Evolutionary conservation across 73 alveolate species (phyloP), one percentile per base, ranked within the genome.

Genomic region (Diophrys appendiculata): DNA sequence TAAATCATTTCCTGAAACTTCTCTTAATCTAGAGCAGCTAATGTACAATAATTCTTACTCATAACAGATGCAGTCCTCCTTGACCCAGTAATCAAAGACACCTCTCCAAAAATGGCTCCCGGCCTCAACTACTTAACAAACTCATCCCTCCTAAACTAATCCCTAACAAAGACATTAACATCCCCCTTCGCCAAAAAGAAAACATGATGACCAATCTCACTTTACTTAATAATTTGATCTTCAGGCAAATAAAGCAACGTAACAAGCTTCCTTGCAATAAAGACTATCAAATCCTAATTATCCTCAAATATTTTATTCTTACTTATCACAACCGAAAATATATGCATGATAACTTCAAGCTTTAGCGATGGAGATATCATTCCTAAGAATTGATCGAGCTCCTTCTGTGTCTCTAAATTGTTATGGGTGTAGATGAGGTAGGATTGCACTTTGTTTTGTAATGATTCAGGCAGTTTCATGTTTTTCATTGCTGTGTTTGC

Each of bases 31-130:
- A 93, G 89, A 56, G 85, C 84, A 68, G 91, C 95, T 74, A 93
- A 77, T 72, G 86, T 94, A 52, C 95, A 72, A n/a, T 88, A 93
- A 27, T 83, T 91, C 60, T 77, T 88, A 30, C 97, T 84, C 52
- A 72, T 81, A 22, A 95, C 90, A 0, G 96, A 93, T 31, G 99
- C 99, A 70, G 96, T 93, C 77, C 99, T 80, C 71, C 78, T 92
- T 35, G 87, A 82, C 72, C 91, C 93, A 73, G 87, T 92, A 29
- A 95, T 76, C 29, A 95, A 87, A 52, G 98, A 95, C 33, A 94
- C 64, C 74, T 95, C 99, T 0, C 99, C 99, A 65, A 95, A 95
- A 0, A 94, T 78, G 73, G 89, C 92, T 29, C 99, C 98, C n/a
- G 87, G 92, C 8, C 70, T 81, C 34, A 94, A 76, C 30, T 78